Conservation (phyloP, 495 filamentous ascomycete genomes). For the Xylaria acuta region DNA sequence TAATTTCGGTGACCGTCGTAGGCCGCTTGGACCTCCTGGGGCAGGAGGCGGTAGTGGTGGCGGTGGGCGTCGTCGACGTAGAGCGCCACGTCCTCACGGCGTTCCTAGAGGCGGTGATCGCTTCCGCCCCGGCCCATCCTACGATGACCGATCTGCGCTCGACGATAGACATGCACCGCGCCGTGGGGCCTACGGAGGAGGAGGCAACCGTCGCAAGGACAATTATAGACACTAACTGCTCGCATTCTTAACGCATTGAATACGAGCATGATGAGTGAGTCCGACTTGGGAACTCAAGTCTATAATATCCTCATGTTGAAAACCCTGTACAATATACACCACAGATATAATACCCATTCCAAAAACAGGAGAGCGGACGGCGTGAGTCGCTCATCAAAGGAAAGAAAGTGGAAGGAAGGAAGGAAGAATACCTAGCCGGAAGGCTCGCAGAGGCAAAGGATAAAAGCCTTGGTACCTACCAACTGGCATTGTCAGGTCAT, state of each 20-base stretch:
- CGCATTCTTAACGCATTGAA: background rate
- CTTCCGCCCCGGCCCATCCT: slow-evolving; percentile 34
- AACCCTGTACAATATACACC: slow-evolving; percentile 3
- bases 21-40: slow-evolving; percentile 16
- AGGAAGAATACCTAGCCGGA: slow-evolving; percentile 1
- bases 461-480: background rate
- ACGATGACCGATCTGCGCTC: slow-evolving; percentile 26
- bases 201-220: slow-evolving; percentile 13
- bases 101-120: slow-evolving; percentile 41
- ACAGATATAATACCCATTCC: background rate
- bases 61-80: slow-evolving; percentile 30
- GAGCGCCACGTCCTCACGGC: slow-evolving; percentile 37
- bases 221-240: slow-evolving; percentile 17
- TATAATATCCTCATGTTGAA: background rate
- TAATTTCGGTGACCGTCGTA: slow-evolving; percentile 29
- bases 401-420: slow-evolving; percentile 4
- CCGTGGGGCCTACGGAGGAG: slow-evolving; percentile 19
- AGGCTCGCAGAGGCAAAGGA: slow-evolving; percentile 1
- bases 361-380: background rate
- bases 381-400: background rate
- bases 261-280: background rate
- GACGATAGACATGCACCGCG: slow-evolving; percentile 19
- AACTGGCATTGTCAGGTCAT: background rate
- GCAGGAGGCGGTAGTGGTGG: slow-evolving; percentile 16
- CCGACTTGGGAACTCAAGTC: background rate